These are phyloP conservation scores for Blastobotrys indianensis DNA, from an alignment of 1,139 yeast species.

Conservation along the genomic window DNA sequence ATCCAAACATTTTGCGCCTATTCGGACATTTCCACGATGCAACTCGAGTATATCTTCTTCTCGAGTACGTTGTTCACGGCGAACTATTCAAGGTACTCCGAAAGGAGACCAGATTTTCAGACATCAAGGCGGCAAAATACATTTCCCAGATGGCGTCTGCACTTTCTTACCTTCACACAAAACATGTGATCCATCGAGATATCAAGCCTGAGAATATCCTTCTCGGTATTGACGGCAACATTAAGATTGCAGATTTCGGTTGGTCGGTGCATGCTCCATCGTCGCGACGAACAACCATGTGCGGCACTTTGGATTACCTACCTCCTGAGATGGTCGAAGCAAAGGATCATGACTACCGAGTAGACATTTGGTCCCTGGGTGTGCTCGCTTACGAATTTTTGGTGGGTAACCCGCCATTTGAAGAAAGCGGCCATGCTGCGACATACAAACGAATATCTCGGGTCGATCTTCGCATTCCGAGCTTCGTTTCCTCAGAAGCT, in stretches of 20 bases:
- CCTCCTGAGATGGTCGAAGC: slow-evolving; percentile 96
- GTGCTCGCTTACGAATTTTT: slow-evolving; percentile 78
- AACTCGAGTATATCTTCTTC: slow-evolving; percentile 68
- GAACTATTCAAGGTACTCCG: slow-evolving; percentile 75
- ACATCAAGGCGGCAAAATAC: slow-evolving; percentile 64
- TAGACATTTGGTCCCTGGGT: slow-evolving; percentile 93
- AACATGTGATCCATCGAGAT: slow-evolving; percentile 83
- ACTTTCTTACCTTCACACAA: slow-evolving; percentile 65
- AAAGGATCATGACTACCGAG: slow-evolving; percentile 68
- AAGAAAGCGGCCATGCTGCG: slow-evolving; percentile 63
- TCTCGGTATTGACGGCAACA: slow-evolving; percentile 61
- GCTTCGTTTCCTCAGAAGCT: slow-evolving; percentile 65
- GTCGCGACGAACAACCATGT: slow-evolving; percentile 64
- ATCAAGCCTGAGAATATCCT: slow-evolving; percentile 88
- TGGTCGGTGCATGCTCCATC: slow-evolving; percentile 78
- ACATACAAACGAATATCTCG: slow-evolving; percentile 75
- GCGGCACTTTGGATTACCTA: slow-evolving; percentile 90
- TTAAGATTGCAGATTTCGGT: slow-evolving; percentile 90
- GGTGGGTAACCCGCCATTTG: slow-evolving; percentile 88
- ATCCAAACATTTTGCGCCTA: slow-evolving; percentile 70
- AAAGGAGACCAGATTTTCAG: slow-evolving; percentile 59
- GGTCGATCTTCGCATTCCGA: slow-evolving; percentile 71
- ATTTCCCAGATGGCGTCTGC: slow-evolving; percentile 81
- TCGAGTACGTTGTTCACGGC: slow-evolving; percentile 84
- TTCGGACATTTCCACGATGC: slow-evolving; percentile 83